These are phyloP conservation scores for Periconia sp. DNA, from an alignment of 2,329 filamentous ascomycete genomes.

Conservation along the genomic window DNA sequence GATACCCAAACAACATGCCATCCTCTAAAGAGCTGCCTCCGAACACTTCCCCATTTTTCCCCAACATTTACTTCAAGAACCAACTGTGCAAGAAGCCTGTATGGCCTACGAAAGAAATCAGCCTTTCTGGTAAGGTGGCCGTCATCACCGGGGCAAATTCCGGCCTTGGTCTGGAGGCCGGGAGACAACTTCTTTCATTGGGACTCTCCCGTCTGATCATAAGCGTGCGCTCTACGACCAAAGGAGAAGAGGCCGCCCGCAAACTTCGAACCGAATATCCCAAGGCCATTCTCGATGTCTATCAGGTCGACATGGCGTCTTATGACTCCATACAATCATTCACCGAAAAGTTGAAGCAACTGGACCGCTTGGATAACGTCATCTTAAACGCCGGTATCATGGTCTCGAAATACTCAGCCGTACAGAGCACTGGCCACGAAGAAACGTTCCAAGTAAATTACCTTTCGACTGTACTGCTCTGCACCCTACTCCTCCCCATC, in stretches of 20 bases:
- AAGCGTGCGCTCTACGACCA: not conserved
- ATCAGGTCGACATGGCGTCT: conserved; percentile 25
- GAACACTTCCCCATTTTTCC: not conserved
- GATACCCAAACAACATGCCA: not conserved
- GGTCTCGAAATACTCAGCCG: conserved; percentile 10
- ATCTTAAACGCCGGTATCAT: conserved; percentile 41
- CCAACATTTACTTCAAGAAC: not conserved
- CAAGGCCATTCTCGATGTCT: conserved; percentile 21
- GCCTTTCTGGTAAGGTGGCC: conserved; percentile 5
- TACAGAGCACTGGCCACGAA: conserved; percentile 32
- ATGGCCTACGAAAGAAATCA: not conserved
- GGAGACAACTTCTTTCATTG: conserved; percentile 3
- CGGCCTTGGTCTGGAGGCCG: conserved; percentile 16
- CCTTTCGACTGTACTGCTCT: conserved; percentile 56
- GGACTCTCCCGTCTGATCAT: not conserved
- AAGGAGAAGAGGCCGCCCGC: not conserved
- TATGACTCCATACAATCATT: conserved; percentile 24
- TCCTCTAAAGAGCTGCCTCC: not conserved
- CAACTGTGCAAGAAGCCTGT: not conserved
- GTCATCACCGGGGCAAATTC: conserved; percentile 16
- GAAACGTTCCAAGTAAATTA: conserved; percentile 57
- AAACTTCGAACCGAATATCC: not conserved
- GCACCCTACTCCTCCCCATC: conserved; percentile 48
- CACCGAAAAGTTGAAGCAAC: conserved; percentile 1
- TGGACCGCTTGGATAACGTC: conserved; percentile 20